These are phyloP conservation scores for Cytospora mali DNA, from an alignment of 2,329 filamentous ascomycete species.

Conservation along the genomic window DNA sequence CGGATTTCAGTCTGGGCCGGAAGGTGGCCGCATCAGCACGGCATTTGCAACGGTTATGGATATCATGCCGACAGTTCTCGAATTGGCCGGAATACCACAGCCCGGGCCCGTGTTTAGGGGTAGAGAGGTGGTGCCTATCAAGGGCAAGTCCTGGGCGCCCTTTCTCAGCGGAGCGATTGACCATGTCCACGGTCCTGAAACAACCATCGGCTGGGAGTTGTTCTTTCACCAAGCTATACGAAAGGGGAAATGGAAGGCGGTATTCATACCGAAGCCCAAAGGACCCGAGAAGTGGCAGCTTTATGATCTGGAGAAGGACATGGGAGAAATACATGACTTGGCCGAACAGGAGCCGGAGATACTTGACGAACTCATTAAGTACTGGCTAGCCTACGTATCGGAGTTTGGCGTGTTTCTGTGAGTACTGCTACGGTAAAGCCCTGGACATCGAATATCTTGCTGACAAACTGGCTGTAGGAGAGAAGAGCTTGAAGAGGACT, in stretches of 20 bases:
- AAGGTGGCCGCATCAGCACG: conserved; percentile 43
- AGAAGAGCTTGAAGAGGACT: not conserved
- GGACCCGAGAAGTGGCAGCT: conserved; percentile 12
- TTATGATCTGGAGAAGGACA: conserved; percentile 8
- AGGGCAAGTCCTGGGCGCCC: conserved; percentile 40
- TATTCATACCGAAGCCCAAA: conserved; percentile 11
- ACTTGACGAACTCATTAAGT: not conserved
- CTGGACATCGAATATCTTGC: not conserved
- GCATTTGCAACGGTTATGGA: conserved; percentile 58
- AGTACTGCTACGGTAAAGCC: not conserved
- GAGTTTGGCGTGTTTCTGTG: conserved; percentile 4
- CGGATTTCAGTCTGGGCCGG: conserved; percentile 32
- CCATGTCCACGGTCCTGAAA: not conserved
- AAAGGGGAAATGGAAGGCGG: conserved; percentile 7
- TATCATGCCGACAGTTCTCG: conserved; percentile 50
- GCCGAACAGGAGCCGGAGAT: conserved; percentile 5
- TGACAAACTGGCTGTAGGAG: not conserved
- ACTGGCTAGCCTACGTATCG: conserved; percentile 2
- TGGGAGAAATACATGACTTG: conserved; percentile 9
- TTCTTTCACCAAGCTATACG: conserved; percentile 10
- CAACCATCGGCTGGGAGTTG: conserved; percentile 10
- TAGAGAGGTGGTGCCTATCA: conserved; percentile 38
- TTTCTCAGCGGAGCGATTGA: conserved; percentile 30
- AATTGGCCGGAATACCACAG: conserved; percentile 51
- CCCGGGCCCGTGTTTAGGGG: conserved; percentile 44